Evolutionary conservation across 179 eudicot species (phyloP).

Genomic region (Silene vulgaris): DNA sequence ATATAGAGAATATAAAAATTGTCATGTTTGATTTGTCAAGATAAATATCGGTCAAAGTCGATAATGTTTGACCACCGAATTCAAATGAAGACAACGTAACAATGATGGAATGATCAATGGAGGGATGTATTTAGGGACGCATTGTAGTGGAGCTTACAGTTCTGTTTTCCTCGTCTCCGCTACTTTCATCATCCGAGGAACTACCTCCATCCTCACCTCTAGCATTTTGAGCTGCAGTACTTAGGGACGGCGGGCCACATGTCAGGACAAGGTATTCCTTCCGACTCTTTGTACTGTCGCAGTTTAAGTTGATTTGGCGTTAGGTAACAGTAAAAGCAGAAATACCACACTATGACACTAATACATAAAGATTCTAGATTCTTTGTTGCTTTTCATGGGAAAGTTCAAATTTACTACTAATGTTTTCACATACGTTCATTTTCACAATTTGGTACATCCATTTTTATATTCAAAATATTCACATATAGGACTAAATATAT

Average conservation of each 20-base stretch:
- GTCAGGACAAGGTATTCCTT: constrained; percentile 92
- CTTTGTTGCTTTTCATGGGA: neutral
- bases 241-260: constrained; percentile 83
- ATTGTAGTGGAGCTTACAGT: constrained; percentile 38
- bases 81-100: neutral
- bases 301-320: neutral
- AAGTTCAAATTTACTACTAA: neutral
- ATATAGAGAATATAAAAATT: neutral
- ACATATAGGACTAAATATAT: neutral
- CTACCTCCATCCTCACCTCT: constrained; percentile 66
- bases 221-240: constrained; percentile 51
- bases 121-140: neutral
- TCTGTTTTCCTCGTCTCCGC: constrained; percentile 57
- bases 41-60: neutral
- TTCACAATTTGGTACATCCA: neutral
- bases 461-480: too few relatives aligned
- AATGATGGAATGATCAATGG: neutral
- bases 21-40: neutral
- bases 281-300: constrained; percentile 74
- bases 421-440: neutral
- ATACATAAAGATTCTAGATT: neutral
- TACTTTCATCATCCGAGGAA: constrained; percentile 58
- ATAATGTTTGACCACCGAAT: neutral
- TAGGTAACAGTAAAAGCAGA: constrained; percentile 7
- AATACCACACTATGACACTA: neutral